Percentiles rank a stretch among this genome's conserved stretches.
Conservation (phyloP, 441 rosid genomes). For the Eruca vesicaria region DNA sequence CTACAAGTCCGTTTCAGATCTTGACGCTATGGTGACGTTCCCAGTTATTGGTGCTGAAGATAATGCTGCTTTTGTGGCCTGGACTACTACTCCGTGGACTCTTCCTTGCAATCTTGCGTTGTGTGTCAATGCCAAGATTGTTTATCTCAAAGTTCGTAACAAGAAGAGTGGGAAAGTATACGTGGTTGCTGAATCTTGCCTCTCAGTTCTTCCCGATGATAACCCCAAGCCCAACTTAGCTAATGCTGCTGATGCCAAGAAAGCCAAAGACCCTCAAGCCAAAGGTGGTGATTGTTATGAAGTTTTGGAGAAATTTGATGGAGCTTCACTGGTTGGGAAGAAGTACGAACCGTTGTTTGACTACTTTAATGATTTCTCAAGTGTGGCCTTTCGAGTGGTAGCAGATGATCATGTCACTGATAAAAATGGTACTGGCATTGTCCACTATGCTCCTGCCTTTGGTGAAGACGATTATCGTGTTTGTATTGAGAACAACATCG, state of each 20-base stretch:
- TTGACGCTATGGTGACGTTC: constrained; percentile 78
- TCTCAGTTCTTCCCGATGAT: constrained; percentile 76
- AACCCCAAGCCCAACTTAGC: constrained; percentile 59
- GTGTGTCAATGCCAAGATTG: constrained; percentile 79
- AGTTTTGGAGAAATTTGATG: constrained; percentile 61
- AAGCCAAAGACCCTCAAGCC: too few relatives aligned
- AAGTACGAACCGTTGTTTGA: constrained; percentile 90
- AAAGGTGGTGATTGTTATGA: constrained; percentile 64
- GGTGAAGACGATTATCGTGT: constrained; percentile 99
- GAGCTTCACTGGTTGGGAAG: constrained; percentile 74
- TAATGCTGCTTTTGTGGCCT: constrained; percentile 87
- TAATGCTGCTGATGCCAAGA: constrained; percentile 50
- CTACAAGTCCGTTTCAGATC: constrained; percentile 90
- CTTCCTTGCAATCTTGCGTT: constrained; percentile 97
- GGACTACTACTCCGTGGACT: constrained; percentile 99
- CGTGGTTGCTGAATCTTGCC: constrained; percentile 82
- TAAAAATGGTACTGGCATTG: too few relatives aligned
- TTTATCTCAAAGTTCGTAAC: constrained; percentile 80
- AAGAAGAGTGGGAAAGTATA: constrained; percentile 68
- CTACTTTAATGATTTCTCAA: constrained; percentile 75
- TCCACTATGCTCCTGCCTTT: constrained; percentile 97
- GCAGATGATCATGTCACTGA: constrained; percentile 97
- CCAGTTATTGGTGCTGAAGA: constrained; percentile 83
- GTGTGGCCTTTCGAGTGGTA: constrained; percentile 76
- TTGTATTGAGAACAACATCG: constrained; percentile 75